These are phyloP conservation scores for Poa pratensis DNA, from an alignment of 176 grass and related monocot species.

Conservation along the genomic window DNA sequence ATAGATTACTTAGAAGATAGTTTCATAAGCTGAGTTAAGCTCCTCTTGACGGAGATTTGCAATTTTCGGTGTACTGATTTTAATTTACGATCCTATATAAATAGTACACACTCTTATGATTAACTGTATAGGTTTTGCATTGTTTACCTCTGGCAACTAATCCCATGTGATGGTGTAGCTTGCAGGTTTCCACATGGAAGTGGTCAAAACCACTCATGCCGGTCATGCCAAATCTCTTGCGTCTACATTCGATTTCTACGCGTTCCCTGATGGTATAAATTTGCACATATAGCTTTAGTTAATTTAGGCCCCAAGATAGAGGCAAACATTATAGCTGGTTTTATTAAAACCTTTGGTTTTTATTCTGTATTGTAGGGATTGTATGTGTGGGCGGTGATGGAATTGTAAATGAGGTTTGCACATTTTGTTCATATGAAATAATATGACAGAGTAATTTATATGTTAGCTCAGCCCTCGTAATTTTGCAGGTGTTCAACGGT, in stretches of 20 bases:
- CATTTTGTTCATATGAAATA: slow-evolving; percentile 22
- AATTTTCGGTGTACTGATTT: neutral
- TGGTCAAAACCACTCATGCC: slow-evolving; percentile 90
- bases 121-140: neutral
- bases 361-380: slow-evolving; percentile 70
- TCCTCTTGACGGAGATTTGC: neutral
- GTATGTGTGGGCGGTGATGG: slow-evolving; percentile 97
- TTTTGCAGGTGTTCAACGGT: slow-evolving; percentile 86
- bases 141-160: slow-evolving; percentile 16
- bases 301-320: slow-evolving; percentile 27
- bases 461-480: slow-evolving; percentile 35
- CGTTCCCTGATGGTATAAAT: slow-evolving; percentile 84
- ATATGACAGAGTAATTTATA: slow-evolving; percentile 30
- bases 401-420: slow-evolving; percentile 95
- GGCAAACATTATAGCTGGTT: slow-evolving; percentile 21
- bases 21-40: slow-evolving; percentile 12
- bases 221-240: slow-evolving; percentile 90
- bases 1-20: slow-evolving; percentile 15
- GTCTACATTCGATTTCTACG: slow-evolving; percentile 76
- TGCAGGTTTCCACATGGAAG: slow-evolving; percentile 97
- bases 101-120: neutral
- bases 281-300: slow-evolving; percentile 37
- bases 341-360: slow-evolving; percentile 19
- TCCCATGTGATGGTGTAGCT: slow-evolving; percentile 59
- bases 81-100: slow-evolving; percentile 17